phyloP scores from a whole-genome alignment of 345 rosid genomes.

The Isatis tinctoria region DNA sequence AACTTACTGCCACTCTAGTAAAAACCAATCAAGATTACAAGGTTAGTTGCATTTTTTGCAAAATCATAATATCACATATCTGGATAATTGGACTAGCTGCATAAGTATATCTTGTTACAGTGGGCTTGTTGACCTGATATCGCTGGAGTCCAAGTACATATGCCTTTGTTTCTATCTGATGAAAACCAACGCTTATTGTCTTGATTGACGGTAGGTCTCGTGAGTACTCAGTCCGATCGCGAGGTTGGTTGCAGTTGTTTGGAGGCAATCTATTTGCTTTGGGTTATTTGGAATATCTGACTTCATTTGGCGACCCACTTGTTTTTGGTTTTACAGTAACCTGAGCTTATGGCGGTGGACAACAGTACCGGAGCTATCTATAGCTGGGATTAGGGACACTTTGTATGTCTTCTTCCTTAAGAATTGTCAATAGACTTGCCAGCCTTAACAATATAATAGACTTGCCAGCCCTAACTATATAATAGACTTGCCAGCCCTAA shows the following conservation, averaged over 20 bases:
- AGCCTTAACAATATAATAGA: background rate
- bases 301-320: background rate
- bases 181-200: background rate
- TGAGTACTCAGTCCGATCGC: background rate
- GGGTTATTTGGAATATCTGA: background rate
- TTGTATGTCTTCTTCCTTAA: background rate
- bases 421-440: background rate
- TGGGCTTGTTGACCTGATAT: background rate
- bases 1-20: background rate
- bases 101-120: background rate
- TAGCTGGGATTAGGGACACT: background rate
- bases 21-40: constrained; percentile 7
- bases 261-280: background rate
- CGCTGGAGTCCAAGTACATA: constrained; percentile 3
- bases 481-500: background rate
- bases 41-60: constrained; percentile 1
- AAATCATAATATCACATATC: background rate
- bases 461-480: background rate
- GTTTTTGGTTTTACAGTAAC: background rate
- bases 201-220: background rate
- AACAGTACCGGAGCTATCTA: background rate
- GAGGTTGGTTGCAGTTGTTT: background rate
- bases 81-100: background rate
- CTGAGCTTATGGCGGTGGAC: constrained; percentile 1
- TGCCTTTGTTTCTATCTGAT: background rate